Base-by-base conservation (phyloP, 2,329 filamentous ascomycete genomes). In the Phaeoacremonium minimum region DNA sequence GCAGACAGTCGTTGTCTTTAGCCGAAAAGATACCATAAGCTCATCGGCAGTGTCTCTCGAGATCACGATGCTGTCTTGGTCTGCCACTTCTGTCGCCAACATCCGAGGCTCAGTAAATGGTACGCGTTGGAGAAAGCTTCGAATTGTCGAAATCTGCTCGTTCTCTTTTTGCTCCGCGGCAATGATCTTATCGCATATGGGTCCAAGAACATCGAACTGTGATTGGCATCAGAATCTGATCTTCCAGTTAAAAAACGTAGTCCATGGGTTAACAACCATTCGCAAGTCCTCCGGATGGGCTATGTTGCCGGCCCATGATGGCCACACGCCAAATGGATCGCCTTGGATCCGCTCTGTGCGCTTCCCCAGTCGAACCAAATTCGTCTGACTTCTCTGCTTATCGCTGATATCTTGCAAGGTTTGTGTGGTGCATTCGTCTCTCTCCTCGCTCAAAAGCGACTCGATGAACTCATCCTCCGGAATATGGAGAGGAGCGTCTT, bases 251-350 rank as follows among this genome's bases (percentile, higher is more conserved):
- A n/a, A n/a, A n/a, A 26, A n/a, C 22, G 9, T n/a, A 26, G 22
- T 26, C 9, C 22, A 26, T 9, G n/a, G 22, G 22, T 26, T 31
- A 35, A n/a, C 19, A 32, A 44, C 41, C 15, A 42, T 38, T 12
- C 32, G 38, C 4, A 6, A 8, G 16, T 44, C 42, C 14, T 29
- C 17, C 5, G 39, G 30, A 9, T 39, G 42, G 26, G 22, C 28
- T n/a, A 44, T 32, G 17, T 42, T 44, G 9, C 42, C 42, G 12
- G 38, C 38, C 42, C 42, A 42, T 4, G 39, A 36, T 9, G 36
- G 30, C 16, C 33, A 36, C 13, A 42, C 9, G 4, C 38, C 39
- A 17, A 26, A 44, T 13, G 39, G 36, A 13, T 42, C 38, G 4
- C 42, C 39, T 4, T 36, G 26, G 16, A 44, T 37, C 7, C 22